Base-by-base conservation (phyloP, 1,284 basidiomycete genomes). In the Porogramme epimiltina region DNA sequence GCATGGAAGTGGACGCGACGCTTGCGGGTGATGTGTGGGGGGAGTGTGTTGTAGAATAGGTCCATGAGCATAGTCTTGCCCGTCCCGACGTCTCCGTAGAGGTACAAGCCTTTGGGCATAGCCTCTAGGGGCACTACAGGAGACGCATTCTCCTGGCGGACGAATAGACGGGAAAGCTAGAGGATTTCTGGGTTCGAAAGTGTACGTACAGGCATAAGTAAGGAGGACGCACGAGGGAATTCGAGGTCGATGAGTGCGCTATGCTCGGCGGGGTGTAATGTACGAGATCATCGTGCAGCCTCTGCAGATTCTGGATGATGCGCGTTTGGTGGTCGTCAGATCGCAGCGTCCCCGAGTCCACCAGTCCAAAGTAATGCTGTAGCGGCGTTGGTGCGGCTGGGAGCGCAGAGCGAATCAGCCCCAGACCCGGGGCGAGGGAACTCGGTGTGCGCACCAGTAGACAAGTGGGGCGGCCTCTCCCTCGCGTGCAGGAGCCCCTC, bases 61-160 rank as follows among this genome's bases (percentile, higher is more conserved):
- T 99, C 97, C 97, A 99, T 99, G 56, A 99, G 85, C 95, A 99
- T 98, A 0, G 92, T 93, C 79, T 94, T 94, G 22, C 97, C 96
- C 4, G 95, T 98, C 0, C 96, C 96, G 49, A 99, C 97, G 60
- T 95, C 92, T 34, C 97, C 97, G 68, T 92, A 95, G n/a, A 99
- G 85, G 71, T 99, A 99, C 22, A 99, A 78, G 11, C 95, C 93
- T 61, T 89, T 89, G 0, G 95, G 96, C 1, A 84, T 78, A 44
- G 80, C 68, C 19, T 77, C 72, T 2, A 80, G 80, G 4, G 77
- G 67, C 15, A 69, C 57, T 4, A 73, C 66, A 16, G 78, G 46
- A 54, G 62, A 50, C 18, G 57, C 54, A 16, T 73, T 62, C n/a
- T 72, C 58, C 38, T 49, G 68, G 38, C 75, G 71, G 49, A 75